Percentiles rank a stretch among this genome's conserved stretches.
Conservation (phyloP, 352 stramenopile genomes). For the Phytophthora pinifolia region DNA sequence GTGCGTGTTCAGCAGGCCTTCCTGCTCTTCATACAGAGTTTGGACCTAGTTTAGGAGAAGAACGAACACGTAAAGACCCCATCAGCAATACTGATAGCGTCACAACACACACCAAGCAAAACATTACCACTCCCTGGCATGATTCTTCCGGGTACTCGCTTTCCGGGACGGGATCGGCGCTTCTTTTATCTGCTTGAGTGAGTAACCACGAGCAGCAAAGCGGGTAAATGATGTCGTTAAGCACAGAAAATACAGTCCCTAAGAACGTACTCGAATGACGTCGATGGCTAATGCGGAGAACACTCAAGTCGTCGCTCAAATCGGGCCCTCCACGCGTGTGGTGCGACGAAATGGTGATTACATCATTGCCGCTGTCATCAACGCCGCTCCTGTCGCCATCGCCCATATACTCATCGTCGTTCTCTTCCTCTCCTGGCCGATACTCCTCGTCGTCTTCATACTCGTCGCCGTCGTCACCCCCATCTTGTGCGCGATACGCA, state of each 20-base stretch:
- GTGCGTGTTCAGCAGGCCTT: slow-evolving; percentile 94
- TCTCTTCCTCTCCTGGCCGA: slow-evolving; percentile 19
- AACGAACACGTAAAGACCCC: background rate
- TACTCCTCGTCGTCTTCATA: slow-evolving; percentile 31
- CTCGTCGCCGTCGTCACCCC: slow-evolving; percentile 28
- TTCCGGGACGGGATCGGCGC: slow-evolving; percentile 25
- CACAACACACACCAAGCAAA: background rate
- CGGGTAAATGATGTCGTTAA: background rate
- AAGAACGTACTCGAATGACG: slow-evolving; percentile 46
- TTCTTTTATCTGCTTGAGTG: slow-evolving; percentile 20
- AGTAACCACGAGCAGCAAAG: slow-evolving; percentile 9
- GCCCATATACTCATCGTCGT: slow-evolving; percentile 21
- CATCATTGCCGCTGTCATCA: slow-evolving; percentile 15
- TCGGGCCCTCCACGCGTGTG: slow-evolving; percentile 5
- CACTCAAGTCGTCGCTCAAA: slow-evolving; percentile 62
- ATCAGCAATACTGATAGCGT: background rate
- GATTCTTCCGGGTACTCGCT: slow-evolving; percentile 53
- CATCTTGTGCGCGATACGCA: slow-evolving; percentile 38
- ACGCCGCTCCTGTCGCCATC: slow-evolving; percentile 13
- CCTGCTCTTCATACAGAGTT: slow-evolving; percentile 96
- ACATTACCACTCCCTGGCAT: slow-evolving; percentile 62
- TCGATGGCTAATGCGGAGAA: slow-evolving; percentile 54
- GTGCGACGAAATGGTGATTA: slow-evolving; percentile 30
- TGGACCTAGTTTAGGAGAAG: slow-evolving; percentile 62
- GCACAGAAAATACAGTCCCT: background rate